These are phyloP conservation scores for Boletales sp. DNA, from an alignment of 768 basidiomycete species.

Conservation along the genomic window DNA sequence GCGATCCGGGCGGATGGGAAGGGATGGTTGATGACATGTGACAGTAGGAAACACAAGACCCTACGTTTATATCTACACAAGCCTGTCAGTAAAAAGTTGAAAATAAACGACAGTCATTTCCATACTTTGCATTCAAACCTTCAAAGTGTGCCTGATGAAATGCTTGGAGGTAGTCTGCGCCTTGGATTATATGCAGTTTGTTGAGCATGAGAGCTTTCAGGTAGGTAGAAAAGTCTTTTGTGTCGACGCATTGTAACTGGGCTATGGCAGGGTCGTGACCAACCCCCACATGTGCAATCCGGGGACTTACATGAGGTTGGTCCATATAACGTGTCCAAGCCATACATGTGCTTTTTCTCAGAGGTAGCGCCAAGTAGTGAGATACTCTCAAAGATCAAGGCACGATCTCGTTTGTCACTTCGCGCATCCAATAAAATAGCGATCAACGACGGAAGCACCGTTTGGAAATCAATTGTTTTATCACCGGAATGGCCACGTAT, in stretches of 20 bases:
- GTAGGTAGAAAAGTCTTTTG: slow-evolving; percentile 59
- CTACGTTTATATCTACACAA: slow-evolving; percentile 61
- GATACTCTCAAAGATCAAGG: slow-evolving; percentile 53
- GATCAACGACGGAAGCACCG: slow-evolving; percentile 66
- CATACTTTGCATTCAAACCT: slow-evolving; percentile 45
- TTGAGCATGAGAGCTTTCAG: slow-evolving; percentile 46
- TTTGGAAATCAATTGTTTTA: slow-evolving; percentile 72
- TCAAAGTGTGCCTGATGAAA: slow-evolving; percentile 60
- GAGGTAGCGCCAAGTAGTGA: slow-evolving; percentile 39
- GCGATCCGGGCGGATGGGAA: slow-evolving; percentile 44
- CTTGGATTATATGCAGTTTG: slow-evolving; percentile 56
- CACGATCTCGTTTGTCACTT: slow-evolving; percentile 27
- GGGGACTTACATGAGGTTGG: slow-evolving; percentile 46
- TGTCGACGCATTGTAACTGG: slow-evolving; percentile 65
- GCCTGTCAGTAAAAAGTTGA: slow-evolving; percentile 19
- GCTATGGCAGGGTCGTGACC: slow-evolving; percentile 30
- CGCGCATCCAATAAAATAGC: slow-evolving; percentile 43
- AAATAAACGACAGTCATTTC: slow-evolving; percentile 21
- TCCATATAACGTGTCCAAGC: slow-evolving; percentile 72
- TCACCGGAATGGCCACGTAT: slow-evolving; percentile 64
- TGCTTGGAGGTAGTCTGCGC: slow-evolving; percentile 51
- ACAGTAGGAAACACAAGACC: slow-evolving; percentile 72
- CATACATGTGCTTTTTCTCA: slow-evolving; percentile 56
- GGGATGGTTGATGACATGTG: slow-evolving; percentile 66
- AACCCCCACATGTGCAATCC: neutral